phyloP scores from a whole-genome alignment of 202 grass and related monocot genomes.

The Setaria italica region DNA sequence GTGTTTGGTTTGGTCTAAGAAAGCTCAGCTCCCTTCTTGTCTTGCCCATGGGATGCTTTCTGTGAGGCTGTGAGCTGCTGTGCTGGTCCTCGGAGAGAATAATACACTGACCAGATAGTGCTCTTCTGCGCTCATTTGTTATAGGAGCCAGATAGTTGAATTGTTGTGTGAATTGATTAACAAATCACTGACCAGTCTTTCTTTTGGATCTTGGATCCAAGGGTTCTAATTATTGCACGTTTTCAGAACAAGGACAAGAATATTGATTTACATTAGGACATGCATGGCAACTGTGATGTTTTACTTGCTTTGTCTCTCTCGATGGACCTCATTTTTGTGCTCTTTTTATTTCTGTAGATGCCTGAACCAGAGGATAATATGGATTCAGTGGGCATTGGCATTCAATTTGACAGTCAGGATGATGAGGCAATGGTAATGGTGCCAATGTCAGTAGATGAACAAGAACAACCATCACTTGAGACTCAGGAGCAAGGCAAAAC shows the following conservation, averaged over 20 bases:
- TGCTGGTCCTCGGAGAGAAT: slow-evolving; percentile 19
- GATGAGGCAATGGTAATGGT: too few relatives aligned
- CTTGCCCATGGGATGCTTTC: slow-evolving; percentile 43
- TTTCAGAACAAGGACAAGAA: slow-evolving; percentile 28
- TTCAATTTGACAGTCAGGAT: too few relatives aligned
- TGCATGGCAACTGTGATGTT: neutral
- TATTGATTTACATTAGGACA: slow-evolving; percentile 23
- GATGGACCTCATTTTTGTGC: too few relatives aligned
- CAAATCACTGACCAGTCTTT: slow-evolving; percentile 43
- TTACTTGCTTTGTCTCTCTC: neutral
- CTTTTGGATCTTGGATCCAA: slow-evolving; percentile 17
- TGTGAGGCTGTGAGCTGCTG: slow-evolving; percentile 5
- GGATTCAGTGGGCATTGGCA: too few relatives aligned
- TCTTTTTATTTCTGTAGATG: too few relatives aligned
- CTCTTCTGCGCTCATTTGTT: slow-evolving; percentile 16
- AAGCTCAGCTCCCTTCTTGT: slow-evolving; percentile 30
- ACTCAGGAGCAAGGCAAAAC: too few relatives aligned
- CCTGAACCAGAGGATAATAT: too few relatives aligned
- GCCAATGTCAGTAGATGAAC: too few relatives aligned
- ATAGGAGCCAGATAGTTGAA: slow-evolving; percentile 33
- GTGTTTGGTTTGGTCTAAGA: slow-evolving; percentile 48
- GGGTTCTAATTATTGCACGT: neutral
- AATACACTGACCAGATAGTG: too few relatives aligned
- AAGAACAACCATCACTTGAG: too few relatives aligned
- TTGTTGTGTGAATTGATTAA: slow-evolving; percentile 31